phyloP scores from a whole-genome alignment of 768 basidiomycete genomes.

The Leccinum imitatum region DNA sequence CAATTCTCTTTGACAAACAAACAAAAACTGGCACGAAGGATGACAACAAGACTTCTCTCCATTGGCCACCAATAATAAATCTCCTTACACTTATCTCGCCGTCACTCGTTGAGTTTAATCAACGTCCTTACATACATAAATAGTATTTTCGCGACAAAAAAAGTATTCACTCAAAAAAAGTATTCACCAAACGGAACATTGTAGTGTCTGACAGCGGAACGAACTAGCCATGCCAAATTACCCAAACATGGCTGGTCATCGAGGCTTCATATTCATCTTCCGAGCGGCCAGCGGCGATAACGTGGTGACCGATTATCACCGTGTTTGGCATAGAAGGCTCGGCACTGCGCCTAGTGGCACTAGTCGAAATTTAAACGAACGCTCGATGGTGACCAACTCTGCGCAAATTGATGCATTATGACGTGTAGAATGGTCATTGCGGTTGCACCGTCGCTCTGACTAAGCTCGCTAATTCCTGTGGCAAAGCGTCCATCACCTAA shows the following conservation, averaged over 20 bases:
- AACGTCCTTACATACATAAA: not conserved
- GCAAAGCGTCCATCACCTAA: constrained; percentile 26
- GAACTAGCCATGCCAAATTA: constrained; percentile 44
- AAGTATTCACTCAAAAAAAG: no score
- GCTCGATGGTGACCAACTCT: constrained; percentile 2
- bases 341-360: constrained; percentile 12
- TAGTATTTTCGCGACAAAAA: not conserved
- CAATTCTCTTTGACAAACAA: not conserved
- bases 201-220: constrained; percentile 64
- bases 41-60: not conserved
- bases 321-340: constrained; percentile 22
- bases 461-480: constrained; percentile 27
- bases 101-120: constrained; percentile 3
- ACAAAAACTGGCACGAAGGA: not conserved
- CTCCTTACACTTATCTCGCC: not conserved
- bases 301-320: constrained; percentile 40
- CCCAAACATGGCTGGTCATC: constrained; percentile 47
- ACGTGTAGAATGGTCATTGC: constrained; percentile 9
- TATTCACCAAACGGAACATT: no score
- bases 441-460: constrained; percentile 14
- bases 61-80: not conserved
- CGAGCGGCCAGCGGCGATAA: constrained; percentile 40
- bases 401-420: constrained; percentile 11
- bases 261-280: constrained; percentile 52
- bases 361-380: constrained; percentile 4